phyloP scores from a whole-genome alignment of 352 stramenopile genomes.

The Globisporangium echinulatum region DNA sequence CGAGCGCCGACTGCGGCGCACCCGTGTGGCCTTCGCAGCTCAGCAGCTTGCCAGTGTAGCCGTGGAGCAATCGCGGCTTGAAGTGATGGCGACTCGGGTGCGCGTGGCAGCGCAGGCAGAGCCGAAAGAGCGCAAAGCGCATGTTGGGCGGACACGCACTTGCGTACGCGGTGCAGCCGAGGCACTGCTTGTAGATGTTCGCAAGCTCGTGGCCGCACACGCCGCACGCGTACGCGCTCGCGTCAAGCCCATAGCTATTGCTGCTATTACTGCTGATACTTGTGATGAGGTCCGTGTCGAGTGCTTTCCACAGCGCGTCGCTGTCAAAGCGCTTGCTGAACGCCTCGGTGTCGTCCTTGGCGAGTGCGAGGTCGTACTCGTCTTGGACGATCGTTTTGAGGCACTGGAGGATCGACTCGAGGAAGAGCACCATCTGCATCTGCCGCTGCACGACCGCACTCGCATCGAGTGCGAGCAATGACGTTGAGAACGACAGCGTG shows the following conservation, averaged over 20 bases:
- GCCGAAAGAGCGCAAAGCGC: conserved; percentile 54
- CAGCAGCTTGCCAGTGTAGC: conserved; percentile 60
- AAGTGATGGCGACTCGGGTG: conserved; percentile 72
- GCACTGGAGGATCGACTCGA: conserved; percentile 74
- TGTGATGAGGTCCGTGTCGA: conserved; percentile 43
- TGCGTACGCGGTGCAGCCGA: conserved; percentile 68
- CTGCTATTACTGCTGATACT: neutral
- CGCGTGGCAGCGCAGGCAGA: conserved; percentile 65
- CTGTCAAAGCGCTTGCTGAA: conserved; percentile 73
- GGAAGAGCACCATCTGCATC: conserved; percentile 75
- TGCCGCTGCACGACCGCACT: conserved; percentile 55
- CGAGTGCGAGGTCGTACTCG: conserved; percentile 53
- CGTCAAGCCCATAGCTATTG: conserved; percentile 11
- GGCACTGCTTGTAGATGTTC: conserved; percentile 83
- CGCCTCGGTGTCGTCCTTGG: conserved; percentile 64
- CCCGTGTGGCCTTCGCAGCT: conserved; percentile 76
- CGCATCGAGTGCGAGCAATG: conserved; percentile 25
- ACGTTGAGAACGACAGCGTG: conserved; percentile 42
- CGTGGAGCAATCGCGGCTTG: conserved; percentile 49
- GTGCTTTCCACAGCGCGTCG: conserved; percentile 62
- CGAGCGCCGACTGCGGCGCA: conserved; percentile 55
- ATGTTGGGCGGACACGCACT: conserved; percentile 54
- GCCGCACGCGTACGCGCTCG: conserved; percentile 47
- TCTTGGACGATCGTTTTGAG: conserved; percentile 75
- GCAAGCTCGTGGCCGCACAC: conserved; percentile 72